Conservation (phyloP, 2,329 filamentous ascomycete species). For the Xylariaceae sp. region DNA sequence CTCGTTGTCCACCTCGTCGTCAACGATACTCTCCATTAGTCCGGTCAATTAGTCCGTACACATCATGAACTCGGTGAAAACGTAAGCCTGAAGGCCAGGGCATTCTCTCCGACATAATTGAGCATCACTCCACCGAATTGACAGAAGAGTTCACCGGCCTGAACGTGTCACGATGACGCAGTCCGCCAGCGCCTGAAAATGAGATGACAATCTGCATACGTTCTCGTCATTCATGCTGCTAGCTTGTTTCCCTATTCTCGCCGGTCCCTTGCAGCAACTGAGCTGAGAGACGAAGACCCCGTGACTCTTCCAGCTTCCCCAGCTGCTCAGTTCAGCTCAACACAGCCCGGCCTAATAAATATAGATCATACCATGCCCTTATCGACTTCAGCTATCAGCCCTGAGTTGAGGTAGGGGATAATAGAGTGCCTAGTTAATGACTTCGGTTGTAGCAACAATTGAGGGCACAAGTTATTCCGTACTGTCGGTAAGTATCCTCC, state of each 20-base stretch:
- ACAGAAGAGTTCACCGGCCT: background rate
- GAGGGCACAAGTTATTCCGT: background rate
- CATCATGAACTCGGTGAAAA: too few species aligned
- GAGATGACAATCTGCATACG: conserved; percentile 3
- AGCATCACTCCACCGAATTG: background rate
- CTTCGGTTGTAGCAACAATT: background rate
- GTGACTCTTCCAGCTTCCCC: conserved; percentile 5
- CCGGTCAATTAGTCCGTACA: too few species aligned
- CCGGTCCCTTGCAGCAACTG: conserved; percentile 6
- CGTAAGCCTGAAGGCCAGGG: too few species aligned
- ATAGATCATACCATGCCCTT: background rate
- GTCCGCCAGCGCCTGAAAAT: background rate
- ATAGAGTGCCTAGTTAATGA: background rate
- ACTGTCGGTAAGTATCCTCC: background rate
- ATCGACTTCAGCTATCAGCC: background rate
- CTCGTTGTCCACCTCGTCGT: background rate
- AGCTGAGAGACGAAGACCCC: background rate
- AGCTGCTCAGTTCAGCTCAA: conserved; percentile 14
- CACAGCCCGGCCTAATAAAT: background rate
- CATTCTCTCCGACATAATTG: background rate
- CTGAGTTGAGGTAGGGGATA: background rate
- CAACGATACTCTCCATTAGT: too few species aligned
- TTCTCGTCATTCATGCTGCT: conserved; percentile 9
- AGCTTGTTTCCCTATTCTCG: background rate
- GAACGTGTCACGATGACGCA: conserved; percentile 10